Evolutionary conservation across 495 filamentous ascomycete species (phyloP).

Genomic region (Neurospora tetraspora): DNA sequence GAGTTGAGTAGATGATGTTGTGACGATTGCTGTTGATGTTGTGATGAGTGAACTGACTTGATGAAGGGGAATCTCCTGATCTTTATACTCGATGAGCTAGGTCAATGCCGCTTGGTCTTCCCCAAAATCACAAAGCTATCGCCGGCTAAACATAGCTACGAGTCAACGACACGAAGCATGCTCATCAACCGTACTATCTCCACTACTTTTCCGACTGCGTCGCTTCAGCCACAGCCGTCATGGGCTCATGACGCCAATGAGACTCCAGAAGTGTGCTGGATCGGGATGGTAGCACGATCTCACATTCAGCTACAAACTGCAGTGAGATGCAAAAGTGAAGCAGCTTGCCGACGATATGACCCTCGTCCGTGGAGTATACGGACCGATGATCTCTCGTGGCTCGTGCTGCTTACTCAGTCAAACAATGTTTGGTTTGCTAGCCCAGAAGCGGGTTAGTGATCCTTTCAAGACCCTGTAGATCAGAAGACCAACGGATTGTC

Average conservation of each 20-base stretch:
- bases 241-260: background rate
- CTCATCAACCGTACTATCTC: background rate
- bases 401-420: background rate
- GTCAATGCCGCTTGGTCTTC: background rate
- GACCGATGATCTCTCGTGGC: background rate
- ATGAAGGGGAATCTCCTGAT: background rate
- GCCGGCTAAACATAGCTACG: background rate
- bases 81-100: background rate
- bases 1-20: background rate
- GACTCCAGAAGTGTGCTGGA: background rate
- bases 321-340: background rate
- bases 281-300: background rate
- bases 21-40: background rate
- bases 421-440: background rate
- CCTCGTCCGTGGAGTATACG: background rate
- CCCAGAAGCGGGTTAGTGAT: background rate
- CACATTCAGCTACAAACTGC: background rate
- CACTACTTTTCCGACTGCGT: background rate
- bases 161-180: background rate
- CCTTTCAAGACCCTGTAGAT: background rate
- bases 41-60: background rate
- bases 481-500: background rate
- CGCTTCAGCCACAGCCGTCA: background rate
- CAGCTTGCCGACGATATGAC: background rate
- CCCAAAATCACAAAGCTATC: background rate